phyloP scores from a whole-genome alignment of 2,329 filamentous ascomycete genomes.

The Endocalyx cinctus region DNA sequence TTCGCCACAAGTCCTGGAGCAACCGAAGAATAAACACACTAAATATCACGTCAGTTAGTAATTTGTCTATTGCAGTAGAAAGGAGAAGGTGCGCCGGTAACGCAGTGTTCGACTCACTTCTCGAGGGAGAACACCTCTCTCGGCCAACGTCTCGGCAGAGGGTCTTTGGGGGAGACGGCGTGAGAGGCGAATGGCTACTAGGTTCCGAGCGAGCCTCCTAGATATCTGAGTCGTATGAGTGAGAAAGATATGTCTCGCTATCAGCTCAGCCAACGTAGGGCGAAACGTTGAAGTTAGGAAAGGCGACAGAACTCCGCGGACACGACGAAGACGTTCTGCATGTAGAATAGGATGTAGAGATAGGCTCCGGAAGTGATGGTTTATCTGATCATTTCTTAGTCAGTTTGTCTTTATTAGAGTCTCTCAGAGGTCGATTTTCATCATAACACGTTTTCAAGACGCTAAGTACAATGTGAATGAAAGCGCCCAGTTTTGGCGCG shows the following conservation, averaged over 20 bases:
- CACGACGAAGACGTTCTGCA: conserved; percentile 53
- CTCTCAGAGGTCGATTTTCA: no score
- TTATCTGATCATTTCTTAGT: conserved; percentile 40
- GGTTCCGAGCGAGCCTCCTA: conserved; percentile 56
- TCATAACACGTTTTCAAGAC: no score
- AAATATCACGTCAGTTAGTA: no score
- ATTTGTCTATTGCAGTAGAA: no score
- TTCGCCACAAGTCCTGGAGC: conserved; percentile 60
- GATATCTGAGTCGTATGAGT: conserved; percentile 63
- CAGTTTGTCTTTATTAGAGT: conserved; percentile 8
- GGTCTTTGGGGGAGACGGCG: conserved; percentile 57
- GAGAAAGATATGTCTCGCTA: conserved; percentile 61
- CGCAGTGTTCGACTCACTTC: no score
- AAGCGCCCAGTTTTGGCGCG: no score
- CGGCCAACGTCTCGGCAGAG: conserved; percentile 54
- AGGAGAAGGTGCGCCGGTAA: no score
- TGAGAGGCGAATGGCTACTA: conserved; percentile 62
- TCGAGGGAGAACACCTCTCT: conserved; percentile 58
- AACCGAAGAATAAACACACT: conserved; percentile 39
- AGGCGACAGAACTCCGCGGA: conserved; percentile 48
- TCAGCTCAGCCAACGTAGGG: conserved; percentile 58
- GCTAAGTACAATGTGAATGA: no score
- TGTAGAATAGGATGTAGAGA: conserved; percentile 64
- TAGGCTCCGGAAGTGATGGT: conserved; percentile 56
- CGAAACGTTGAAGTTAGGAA: conserved; percentile 53